Evolutionary conservation across 2,329 filamentous ascomycete species (phyloP), one percentile per base, ranked within the genome.

Genomic region (Ambrosiella beaveri): DNA sequence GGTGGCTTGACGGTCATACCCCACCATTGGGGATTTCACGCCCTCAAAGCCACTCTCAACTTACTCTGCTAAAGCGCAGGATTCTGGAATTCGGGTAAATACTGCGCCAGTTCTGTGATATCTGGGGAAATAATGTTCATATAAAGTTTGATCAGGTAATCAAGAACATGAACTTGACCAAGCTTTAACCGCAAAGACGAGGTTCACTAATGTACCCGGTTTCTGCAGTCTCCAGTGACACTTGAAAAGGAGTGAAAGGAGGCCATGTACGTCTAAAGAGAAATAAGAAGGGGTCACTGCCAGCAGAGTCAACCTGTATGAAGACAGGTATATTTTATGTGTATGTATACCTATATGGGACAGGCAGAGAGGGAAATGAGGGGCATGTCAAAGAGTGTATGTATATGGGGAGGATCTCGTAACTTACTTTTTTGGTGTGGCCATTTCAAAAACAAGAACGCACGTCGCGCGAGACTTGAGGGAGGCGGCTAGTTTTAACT

Each of bases 361-460:
- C 27, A 27, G 27, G 3, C 27, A 27, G 5, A 2, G 27, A 27
- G 27, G 41, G 17, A 49, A 44, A 49, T 15, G 17, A 56, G 35
- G 8, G 19, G 49, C 37, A 52, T 51, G 58, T 13, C 38, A 39
- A 53, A 59, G 44, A 49, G 54, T 53, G 27, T 19, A 40, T 44
- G n/a, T 27, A 39, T 52, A 19, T 49, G 15, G 15, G 49, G 35
- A 12, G 44, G 4, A 47, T 47, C 44, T 47, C 13, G 5, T 27
- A 17, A 59, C 58, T 59, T 59, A 59, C 58, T 17, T 36, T 56
- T 59, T 59, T 52, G 50, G 54, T 56, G 58, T 57, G 54, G 58
- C 54, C 58, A 59, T 59, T 54, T 59, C 54, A 57, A 47, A 59
- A 40, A 56, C 37, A 52, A 45, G 38, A 53, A 56, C 53, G 47